Evolutionary conservation across 78 protist species (phyloP), one percentile per base, ranked within the genome.

Genomic region (Dictyostelium citrinum): DNA sequence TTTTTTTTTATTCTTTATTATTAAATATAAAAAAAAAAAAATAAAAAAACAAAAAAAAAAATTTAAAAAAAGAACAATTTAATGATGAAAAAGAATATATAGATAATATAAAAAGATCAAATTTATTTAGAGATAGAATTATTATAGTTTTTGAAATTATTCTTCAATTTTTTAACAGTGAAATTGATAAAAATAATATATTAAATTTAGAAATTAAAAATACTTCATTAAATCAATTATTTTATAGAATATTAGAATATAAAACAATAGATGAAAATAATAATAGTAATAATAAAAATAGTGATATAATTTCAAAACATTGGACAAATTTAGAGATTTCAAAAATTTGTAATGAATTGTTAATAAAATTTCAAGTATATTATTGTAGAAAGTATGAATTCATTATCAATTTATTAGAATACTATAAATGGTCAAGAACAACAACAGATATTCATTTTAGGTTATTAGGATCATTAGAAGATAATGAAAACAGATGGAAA

Each of bases 251-350:
- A 64, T 64, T 64, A 64, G 72, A 64, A 64, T 64, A 24, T 64
- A 64, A 24, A 64, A 64, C 27, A 24, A 64, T 64, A 64, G 1
- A 9, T 6, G 17, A 64, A 1, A 11, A 58, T 17, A 22, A 58
- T 17, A 58, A 58, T 20, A 55, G 1, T 17, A 58, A 58, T 43
- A 10, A 2, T 24, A 29, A 11, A 8, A 61, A 24, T 27, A 64
- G 72, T 64, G 72, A 64, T 64, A 27, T 64, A n/a, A 11, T 64
- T 64, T 64, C 17, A 64, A 64, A 64, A 64, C 72, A 64, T 64
- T 64, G 72, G 72, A 64, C 72, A 64, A 64, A 64, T 64, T 64
- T 64, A 64, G 72, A 64, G 27, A 64, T 64, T 64, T 64, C 72
- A 64, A 64, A 64, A 27, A 11, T 27, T 64, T n/a, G 72, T 64